Percentiles rank a stretch among this genome's conserved stretches.
phyloP scores from a whole-genome alignment of 164 flowering plant genomes.

The Annona squamosa region DNA sequence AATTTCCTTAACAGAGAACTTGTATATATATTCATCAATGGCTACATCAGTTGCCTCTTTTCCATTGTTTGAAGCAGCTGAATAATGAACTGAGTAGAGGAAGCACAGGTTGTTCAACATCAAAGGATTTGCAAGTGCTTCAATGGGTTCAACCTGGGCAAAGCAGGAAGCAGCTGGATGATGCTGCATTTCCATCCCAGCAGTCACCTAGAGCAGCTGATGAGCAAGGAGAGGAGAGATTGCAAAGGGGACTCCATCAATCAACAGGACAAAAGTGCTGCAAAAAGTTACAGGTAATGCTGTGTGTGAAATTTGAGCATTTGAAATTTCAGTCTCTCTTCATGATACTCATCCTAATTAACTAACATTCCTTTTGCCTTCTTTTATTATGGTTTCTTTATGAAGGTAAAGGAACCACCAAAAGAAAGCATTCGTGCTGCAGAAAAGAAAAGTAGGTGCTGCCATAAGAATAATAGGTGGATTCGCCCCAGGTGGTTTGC shows the following conservation, averaged over 20 bases:
- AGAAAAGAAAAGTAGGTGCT: neutral
- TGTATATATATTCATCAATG: neutral
- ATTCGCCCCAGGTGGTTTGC: conserved; percentile 8
- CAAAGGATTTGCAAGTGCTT: conserved; percentile 1
- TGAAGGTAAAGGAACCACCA: neutral
- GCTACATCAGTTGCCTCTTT: neutral
- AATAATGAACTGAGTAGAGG: conserved; percentile 8
- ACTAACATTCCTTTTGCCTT: no score
- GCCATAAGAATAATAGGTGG: neutral
- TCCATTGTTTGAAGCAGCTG: neutral
- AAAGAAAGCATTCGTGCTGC: conserved; percentile 1
- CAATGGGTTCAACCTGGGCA: neutral
- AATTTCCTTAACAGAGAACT: no score
- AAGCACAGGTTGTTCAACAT: conserved; percentile 3
- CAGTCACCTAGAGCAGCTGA: conserved; percentile 1
- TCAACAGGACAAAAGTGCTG: neutral
- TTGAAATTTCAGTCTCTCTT: no score
- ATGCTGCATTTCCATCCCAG: neutral
- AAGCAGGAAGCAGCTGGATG: neutral
- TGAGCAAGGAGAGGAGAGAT: neutral
- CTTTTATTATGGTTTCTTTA: neutral
- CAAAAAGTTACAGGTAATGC: neutral
- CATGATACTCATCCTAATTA: no score
- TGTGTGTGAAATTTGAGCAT: no score
- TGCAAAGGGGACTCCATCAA: neutral